Percentiles rank a stretch among this genome's conserved stretches.
Evolutionary conservation across 192 early-diverging fungal genomes (phyloP).

Genomic region (Gryganskiella cystojenkinii): DNA sequence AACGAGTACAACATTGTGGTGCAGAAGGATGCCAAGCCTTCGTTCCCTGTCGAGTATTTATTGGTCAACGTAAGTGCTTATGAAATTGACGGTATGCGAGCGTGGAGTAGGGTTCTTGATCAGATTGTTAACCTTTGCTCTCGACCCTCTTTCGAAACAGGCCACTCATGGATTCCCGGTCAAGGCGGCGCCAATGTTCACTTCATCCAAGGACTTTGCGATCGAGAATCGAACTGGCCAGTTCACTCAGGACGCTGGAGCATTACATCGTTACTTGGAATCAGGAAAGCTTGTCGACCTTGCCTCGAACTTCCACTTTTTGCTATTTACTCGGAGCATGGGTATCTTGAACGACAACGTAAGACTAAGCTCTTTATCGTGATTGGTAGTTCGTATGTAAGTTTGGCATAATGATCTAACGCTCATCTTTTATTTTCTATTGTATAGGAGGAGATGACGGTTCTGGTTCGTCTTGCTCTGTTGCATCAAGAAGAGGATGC

Average conservation of each 20-base stretch:
- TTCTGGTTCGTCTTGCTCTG: constrained; percentile 56
- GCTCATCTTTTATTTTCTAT: too few relatives aligned
- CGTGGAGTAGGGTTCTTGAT: not conserved
- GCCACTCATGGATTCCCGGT: constrained; percentile 92
- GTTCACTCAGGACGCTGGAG: constrained; percentile 65
- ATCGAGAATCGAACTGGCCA: constrained; percentile 83
- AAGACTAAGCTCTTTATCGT: not conserved
- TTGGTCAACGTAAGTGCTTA: constrained; percentile 81
- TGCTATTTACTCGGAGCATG: constrained; percentile 75
- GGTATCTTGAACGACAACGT: constrained; percentile 68
- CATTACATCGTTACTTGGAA: constrained; percentile 66
- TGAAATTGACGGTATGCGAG: not conserved
- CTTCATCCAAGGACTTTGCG: constrained; percentile 64
- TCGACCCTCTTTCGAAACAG: constrained; percentile 60
- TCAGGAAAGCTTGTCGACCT: constrained; percentile 56
- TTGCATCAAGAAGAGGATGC: constrained; percentile 43
- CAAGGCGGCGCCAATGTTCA: constrained; percentile 81
- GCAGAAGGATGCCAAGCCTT: constrained; percentile 90
- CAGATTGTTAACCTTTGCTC: constrained; percentile 3
- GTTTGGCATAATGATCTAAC: not conserved
- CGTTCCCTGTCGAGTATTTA: constrained; percentile 97
- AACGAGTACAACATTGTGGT: constrained; percentile 94
- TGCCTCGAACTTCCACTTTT: constrained; percentile 89
- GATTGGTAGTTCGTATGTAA: not conserved
- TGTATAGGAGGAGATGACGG: constrained; percentile 61